These are phyloP conservation scores for Glutinoglossum americanum DNA, from an alignment of 495 filamentous ascomycete genomes.

Conservation along the genomic window DNA sequence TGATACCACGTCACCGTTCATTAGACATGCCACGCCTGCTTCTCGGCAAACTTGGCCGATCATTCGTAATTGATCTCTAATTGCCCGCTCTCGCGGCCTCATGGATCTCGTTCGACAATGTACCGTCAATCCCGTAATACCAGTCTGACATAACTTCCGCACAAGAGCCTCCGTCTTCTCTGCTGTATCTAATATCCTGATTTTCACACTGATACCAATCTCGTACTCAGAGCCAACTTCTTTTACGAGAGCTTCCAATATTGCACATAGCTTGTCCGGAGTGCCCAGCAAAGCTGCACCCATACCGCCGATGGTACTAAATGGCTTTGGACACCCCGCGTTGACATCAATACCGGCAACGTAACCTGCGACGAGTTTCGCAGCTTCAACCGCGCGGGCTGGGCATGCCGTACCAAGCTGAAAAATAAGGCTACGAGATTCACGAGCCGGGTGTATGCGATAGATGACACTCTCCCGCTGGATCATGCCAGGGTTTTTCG, in stretches of 20 bases:
- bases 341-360: conserved; percentile 93
- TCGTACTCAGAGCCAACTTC: conserved; percentile 53
- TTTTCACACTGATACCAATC: conserved; percentile 90
- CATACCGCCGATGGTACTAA: conserved; percentile 81
- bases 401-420: conserved; percentile 78
- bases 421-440: conserved; percentile 55
- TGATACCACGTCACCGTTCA: conserved; percentile 78
- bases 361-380: conserved; percentile 59
- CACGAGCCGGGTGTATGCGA: conserved; percentile 53
- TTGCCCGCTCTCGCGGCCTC: conserved; percentile 71
- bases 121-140: conserved; percentile 77
- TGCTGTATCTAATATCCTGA: conserved; percentile 60
- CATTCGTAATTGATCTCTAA: conserved; percentile 69
- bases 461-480: conserved; percentile 56
- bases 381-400: conserved; percentile 59
- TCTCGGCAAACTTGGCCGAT: conserved; percentile 54
- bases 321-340: conserved; percentile 91
- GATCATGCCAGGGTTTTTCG: conserved; percentile 16
- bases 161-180: conserved; percentile 56
- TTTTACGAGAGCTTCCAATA: conserved; percentile 58
- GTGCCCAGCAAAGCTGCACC: conserved; percentile 70
- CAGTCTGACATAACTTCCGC: conserved; percentile 49
- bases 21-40: conserved; percentile 68
- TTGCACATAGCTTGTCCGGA: conserved; percentile 61
- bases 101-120: conserved; percentile 94